Evolutionary conservation across 352 stramenopile genomes (phyloP), one percentile per base, ranked within the genome.

Genomic region (Phytophthora meadii): DNA sequence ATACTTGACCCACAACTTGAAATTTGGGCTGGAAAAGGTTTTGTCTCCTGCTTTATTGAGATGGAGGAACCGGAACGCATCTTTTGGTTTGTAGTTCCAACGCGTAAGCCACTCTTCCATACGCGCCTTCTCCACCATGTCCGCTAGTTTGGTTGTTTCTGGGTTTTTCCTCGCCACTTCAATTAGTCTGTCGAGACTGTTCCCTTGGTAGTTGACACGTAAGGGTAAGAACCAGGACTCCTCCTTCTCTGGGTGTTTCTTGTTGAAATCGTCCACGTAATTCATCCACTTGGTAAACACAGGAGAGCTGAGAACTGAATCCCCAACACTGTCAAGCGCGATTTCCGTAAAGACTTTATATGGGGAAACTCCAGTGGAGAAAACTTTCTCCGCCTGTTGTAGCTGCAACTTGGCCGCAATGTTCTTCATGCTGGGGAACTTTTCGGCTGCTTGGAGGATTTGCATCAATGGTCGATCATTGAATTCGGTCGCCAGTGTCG

Each of bases 191-290:
- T 25, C 12, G 7, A 57, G 34, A 14, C 11, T n/a, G 37, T 25
- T 8, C 10, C 14, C 6, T 2, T 47, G 2, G 14, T 46, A 45
- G 12, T 45, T 10, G 10, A 2, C 5, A 14, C 3, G 9, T 3
- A 45, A 12, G 9, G 19, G 1, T 2, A 4, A 7, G 14, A 25
- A 34, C 49, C 24, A 32, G 11, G 25, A 34, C 24, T 11, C 15
- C 6, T 52, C 2, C 2, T 39, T 5, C 27, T 19, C 37, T 3
- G 46, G 46, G n/a, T 52, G 36, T 15, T 40, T 9, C n/a, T 52
- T 24, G 25, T 52, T 52, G 46, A 52, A 52, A 30, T n/a, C 10
- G 4, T 39, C 24, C 12, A 52, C 5, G 15, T 52, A 52, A 15
- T 3, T 25, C 8, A 52, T 11, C 46, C 46, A 52, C 8, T n/a